phyloP scores from a whole-genome alignment of 2,329 filamentous ascomycete species.

The Fusarium poae region DNA sequence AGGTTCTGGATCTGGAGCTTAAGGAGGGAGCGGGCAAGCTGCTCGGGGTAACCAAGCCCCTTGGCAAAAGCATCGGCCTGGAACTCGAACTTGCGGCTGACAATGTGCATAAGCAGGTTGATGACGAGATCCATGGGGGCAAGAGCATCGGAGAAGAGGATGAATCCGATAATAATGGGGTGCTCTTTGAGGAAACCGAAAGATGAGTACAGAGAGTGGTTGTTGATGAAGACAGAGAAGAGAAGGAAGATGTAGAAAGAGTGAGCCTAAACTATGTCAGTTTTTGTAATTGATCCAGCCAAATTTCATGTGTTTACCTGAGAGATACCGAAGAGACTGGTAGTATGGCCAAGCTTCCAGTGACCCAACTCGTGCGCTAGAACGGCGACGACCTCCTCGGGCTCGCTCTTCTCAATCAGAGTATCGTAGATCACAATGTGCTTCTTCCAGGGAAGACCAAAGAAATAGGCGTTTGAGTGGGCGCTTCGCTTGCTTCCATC shows the following conservation, averaged over 20 bases:
- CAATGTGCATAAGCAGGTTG: constrained; percentile 94
- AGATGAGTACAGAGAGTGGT: constrained; percentile 87
- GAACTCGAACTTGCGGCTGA: constrained; percentile 95
- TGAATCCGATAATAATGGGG: constrained; percentile 96
- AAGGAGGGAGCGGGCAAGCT: constrained; percentile 89
- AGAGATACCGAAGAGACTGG: constrained; percentile 87
- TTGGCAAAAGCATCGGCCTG: constrained; percentile 93
- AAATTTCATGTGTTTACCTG: constrained; percentile 66
- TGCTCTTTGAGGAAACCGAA: constrained; percentile 88
- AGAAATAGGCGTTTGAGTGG: constrained; percentile 95
- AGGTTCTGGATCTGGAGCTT: constrained; percentile 99
- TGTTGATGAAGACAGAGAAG: constrained; percentile 98
- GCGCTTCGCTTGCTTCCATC: constrained; percentile 89
- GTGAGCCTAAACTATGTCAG: constrained; percentile 73
- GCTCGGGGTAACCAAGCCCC: constrained; percentile 82
- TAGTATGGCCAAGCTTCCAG: constrained; percentile 97
- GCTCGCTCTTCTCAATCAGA: constrained; percentile 92
- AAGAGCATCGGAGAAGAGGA: constrained; percentile 97
- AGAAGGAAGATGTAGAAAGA: constrained; percentile 97
- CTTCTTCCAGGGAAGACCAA: constrained; percentile 98
- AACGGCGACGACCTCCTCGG: constrained; percentile 93
- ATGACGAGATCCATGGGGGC: constrained; percentile 94
- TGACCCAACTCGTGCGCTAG: constrained; percentile 96
- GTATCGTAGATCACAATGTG: constrained; percentile 99
- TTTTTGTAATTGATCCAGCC: constrained; percentile 23